A percentile compares a stretch with the other conserved stretches of the same genome.
These are phyloP conservation scores for Pseudonectria buxi DNA, from an alignment of 2,329 filamentous ascomycete species.

Conservation along the genomic window DNA sequence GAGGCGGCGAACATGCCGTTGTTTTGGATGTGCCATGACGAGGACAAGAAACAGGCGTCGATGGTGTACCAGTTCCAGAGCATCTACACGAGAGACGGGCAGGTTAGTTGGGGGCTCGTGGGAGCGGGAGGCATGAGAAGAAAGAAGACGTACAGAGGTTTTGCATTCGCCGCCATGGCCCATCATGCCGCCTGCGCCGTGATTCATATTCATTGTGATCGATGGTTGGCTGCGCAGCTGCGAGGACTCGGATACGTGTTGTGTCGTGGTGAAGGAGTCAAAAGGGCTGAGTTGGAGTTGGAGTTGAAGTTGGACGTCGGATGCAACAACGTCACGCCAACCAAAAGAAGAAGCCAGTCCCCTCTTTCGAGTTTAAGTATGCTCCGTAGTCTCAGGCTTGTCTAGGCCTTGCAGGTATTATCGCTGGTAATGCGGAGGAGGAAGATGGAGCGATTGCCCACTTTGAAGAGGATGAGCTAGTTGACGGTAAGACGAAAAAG, in stretches of 20 bases:
- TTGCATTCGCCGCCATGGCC: slow-evolving; percentile 23
- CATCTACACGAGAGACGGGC: slow-evolving; percentile 57
- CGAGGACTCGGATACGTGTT: background rate
- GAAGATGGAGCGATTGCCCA: no score
- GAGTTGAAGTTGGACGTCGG: background rate
- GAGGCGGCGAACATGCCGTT: slow-evolving; percentile 68
- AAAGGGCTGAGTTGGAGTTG: no score
- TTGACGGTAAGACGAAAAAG: no score
- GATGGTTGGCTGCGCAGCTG: slow-evolving; percentile 7
- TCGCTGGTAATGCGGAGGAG: background rate
- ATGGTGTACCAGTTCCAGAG: slow-evolving; percentile 73
- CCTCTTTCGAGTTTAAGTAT: background rate
- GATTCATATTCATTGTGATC: slow-evolving; percentile 22
- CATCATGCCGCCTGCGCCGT: slow-evolving; percentile 13
- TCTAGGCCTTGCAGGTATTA: background rate
- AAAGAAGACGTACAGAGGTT: slow-evolving; percentile 21
- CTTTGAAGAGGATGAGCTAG: no score
- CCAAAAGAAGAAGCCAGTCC: background rate
- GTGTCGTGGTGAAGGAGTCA: background rate
- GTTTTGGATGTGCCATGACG: slow-evolving; percentile 65
- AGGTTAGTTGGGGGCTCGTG: slow-evolving; percentile 1
- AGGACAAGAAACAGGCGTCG: slow-evolving; percentile 64
- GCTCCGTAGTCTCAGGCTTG: no score
- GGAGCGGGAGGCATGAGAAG: background rate
- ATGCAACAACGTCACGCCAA: background rate